Conservation (phyloP, 306 rosid species). For the Prunus mume region DNA sequence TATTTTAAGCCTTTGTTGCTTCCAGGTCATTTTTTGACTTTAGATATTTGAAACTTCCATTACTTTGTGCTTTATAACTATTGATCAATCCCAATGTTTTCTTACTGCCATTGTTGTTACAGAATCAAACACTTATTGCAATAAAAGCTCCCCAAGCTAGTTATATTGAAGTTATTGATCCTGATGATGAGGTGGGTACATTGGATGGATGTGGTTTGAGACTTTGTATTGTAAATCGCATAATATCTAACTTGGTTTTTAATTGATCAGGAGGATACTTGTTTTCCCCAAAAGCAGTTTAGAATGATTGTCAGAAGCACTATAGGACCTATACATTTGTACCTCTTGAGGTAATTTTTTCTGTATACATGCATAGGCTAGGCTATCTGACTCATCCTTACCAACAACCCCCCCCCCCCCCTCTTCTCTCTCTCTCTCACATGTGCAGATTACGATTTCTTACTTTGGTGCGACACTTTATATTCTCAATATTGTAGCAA, state of each 20-base stretch:
- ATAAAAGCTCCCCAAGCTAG: constrained; percentile 79
- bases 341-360: constrained; percentile 62
- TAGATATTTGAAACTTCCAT: constrained; percentile 1
- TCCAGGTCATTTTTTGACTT: constrained; percentile 51
- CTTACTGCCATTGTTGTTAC: constrained; percentile 22
- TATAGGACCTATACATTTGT: constrained; percentile 67
- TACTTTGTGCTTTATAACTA: neutral
- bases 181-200: constrained; percentile 62
- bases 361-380: constrained; percentile 6
- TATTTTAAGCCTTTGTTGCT: constrained; percentile 59
- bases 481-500: constrained; percentile 39
- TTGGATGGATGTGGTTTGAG: constrained; percentile 28
- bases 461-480: neutral
- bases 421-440: constrained; percentile 13
- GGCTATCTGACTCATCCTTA: neutral
- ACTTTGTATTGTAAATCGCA: constrained; percentile 5
- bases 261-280: constrained; percentile 66
- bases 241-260: constrained; percentile 20
- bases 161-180: constrained; percentile 77
- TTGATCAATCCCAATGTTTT: constrained; percentile 27
- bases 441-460: neutral
- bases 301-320: constrained; percentile 70
- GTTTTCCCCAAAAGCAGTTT: constrained; percentile 58
- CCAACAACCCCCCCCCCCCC: too few species aligned
- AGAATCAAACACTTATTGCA: constrained; percentile 72